Base-by-base conservation (phyloP, 2,329 filamentous ascomycete genomes). In the Aspergillus niger region DNA sequence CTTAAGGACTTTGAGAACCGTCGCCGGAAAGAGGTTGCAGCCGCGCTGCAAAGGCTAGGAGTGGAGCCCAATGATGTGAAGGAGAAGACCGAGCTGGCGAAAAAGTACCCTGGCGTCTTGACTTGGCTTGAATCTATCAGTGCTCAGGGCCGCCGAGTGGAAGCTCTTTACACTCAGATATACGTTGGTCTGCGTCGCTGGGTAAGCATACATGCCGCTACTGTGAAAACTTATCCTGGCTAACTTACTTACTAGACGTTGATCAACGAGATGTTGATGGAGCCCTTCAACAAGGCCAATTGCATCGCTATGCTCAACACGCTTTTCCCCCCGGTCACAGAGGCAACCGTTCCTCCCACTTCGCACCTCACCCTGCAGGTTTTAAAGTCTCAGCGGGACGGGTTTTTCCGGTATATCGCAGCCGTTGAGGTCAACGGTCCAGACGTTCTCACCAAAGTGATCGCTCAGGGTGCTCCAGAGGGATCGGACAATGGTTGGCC, bases 241-340 rank as follows among this genome's bases (percentile, higher is more conserved):
- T 73, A 63, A 74, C 62, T 51, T 36, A 11, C 13, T 39, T 30
- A 28, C 24, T 60, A 86, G 84, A 84, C 86, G 60, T 75, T 89
- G 69, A 83, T 89, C 73, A 88, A 89, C 67, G 86, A 89, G 67
- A 81, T 89, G 67, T 83, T 85, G 26, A 77, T 87, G 30, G 77
- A 81, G 32, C 85, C 86, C 0, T 87, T 86, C 74, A 85, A 86
- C 77, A 88, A 87, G 72, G 80, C 83, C 67, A 89, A 88, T 70
- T 88, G 86, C 69, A 80, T 88, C 64, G 87, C 85, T 56, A 86
- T 89, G 82, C 82, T 89, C 54, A 89, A 89, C 74, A 89, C 86
- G 8, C 78, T 89, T 30, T 86, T 88, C 64, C 87, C 87, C 7
- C 86, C 87, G 2, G 78, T 83, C 44, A 77, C 79, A 47, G 72